Conservation (phyloP, 495 filamentous ascomycete genomes). For the Daldinia vernicosa region DNA sequence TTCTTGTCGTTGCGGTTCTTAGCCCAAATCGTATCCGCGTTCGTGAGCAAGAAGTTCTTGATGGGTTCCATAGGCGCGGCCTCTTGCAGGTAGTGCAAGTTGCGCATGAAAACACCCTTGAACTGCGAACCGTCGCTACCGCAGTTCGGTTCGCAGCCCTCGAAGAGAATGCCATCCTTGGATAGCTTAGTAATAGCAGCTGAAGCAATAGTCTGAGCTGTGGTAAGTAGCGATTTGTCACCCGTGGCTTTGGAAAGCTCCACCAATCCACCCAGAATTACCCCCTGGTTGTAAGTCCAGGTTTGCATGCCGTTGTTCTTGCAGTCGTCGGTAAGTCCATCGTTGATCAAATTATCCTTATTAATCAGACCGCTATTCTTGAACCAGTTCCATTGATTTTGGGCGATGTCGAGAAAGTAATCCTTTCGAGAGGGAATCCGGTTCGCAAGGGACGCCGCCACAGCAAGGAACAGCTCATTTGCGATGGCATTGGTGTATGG, state of each 20-base stretch:
- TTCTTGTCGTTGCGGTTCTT: constrained; percentile 63
- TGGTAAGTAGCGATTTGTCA: constrained; percentile 60
- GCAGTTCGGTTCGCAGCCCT: constrained; percentile 71
- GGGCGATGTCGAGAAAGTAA: constrained; percentile 66
- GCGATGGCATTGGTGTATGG: constrained; percentile 74
- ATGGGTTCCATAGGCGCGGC: constrained; percentile 62
- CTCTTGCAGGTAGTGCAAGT: constrained; percentile 66
- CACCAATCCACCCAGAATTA: constrained; percentile 75
- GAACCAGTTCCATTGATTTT: constrained; percentile 75
- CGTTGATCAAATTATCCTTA: constrained; percentile 70
- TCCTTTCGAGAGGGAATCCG: constrained; percentile 58
- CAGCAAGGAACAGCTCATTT: constrained; percentile 76
- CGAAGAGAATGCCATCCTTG: constrained; percentile 69
- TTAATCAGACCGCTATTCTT: constrained; percentile 71
- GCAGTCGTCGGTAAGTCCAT: constrained; percentile 68
- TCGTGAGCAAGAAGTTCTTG: constrained; percentile 64
- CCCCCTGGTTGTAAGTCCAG: constrained; percentile 86
- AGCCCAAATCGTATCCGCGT: constrained; percentile 73
- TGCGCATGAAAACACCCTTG: constrained; percentile 82
- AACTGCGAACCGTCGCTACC: constrained; percentile 73
- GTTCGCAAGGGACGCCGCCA: constrained; percentile 78
- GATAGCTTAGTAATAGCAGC: constrained; percentile 67
- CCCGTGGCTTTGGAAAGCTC: constrained; percentile 68
- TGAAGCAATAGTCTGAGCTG: constrained; percentile 70
- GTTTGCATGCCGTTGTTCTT: constrained; percentile 70